Base-by-base conservation (phyloP, 768 basidiomycete species). In the Pisolithus tinctorius region DNA sequence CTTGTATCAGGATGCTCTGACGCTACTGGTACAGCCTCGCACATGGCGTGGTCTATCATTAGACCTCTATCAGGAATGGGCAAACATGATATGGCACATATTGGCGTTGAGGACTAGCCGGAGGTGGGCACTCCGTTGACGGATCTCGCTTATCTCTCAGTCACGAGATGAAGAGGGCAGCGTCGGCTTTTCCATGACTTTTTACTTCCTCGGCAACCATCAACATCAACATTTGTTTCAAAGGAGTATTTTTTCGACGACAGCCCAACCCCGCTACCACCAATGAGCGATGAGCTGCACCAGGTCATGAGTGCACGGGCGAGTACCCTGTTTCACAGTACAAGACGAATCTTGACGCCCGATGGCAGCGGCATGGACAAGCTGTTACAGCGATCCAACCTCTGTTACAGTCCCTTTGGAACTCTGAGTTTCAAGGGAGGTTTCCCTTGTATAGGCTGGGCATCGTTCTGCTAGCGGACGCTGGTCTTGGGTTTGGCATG, bases 401-500 rank as follows among this genome's bases (percentile, higher is more conserved):
- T 39, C 70, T 93, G 25, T 69, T 93, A 26, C 81, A 76, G 51
- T 79, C 84, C 2, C 64, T 92, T 36, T 92, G 89, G 87, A 76
- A 86, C 52, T 80, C 89, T 0, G 88, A 93, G 64, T 88, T 88
- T 61, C 78, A 88, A 49, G 79, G 81, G 48, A 79, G 83, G 50
- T 78, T 82, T 59, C 74, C 75, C 14, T 63, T 82, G 23, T 88
- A 92, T 60, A 76, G 90, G 50, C 79, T 81, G 4, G 83, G 80
- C 0, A 74, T 86, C 30, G 75, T 86, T 53, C 63, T 91, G 30
- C 76, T 93, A 17, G 90, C 91, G 1, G 91, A 93, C 59, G 68
- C 88, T 54, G 81, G 82, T 7, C 68, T 92, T 17, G 87, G 91
- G 58, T 85, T 87, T 61, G 84, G 83, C 14, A 81, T 91, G 78